Evolutionary conservation across 306 rosid genomes (phyloP).

Genomic region (Quercus glauca): DNA sequence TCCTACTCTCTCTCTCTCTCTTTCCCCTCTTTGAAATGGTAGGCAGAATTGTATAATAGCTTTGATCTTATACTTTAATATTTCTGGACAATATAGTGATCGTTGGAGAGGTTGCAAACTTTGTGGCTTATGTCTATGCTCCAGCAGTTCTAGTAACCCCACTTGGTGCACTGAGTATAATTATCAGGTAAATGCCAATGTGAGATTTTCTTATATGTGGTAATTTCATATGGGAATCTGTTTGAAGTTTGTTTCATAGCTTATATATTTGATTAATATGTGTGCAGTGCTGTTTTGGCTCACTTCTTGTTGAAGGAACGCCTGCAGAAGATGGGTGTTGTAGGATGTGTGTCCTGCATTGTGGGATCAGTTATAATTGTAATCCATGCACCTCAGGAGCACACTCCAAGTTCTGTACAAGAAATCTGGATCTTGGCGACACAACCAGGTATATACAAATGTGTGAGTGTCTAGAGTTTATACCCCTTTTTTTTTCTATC

Average conservation of each 20-base stretch:
- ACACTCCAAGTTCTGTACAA: slow-evolving; percentile 59
- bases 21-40: slow-evolving; percentile 3
- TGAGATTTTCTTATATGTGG: slow-evolving; percentile 3
- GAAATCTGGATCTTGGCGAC: slow-evolving; percentile 89
- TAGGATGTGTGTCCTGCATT: slow-evolving; percentile 85
- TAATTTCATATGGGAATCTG: slow-evolving; percentile 5
- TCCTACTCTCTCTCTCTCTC: not conserved
- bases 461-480: slow-evolving; percentile 14
- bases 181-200: slow-evolving; percentile 60
- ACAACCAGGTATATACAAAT: slow-evolving; percentile 53
- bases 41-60: not conserved
- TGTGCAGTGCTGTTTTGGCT: slow-evolving; percentile 79
- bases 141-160: slow-evolving; percentile 97
- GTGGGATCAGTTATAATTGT: slow-evolving; percentile 90
- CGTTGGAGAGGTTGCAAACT: slow-evolving; percentile 85
- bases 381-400: slow-evolving; percentile 95
- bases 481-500: not conserved
- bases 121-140: slow-evolving; percentile 90
- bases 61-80: slow-evolving; percentile 21
- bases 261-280: slow-evolving; percentile 22
- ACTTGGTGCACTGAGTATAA: slow-evolving; percentile 92
- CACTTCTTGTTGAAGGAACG: slow-evolving; percentile 83
- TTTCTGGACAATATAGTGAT: slow-evolving; percentile 58
- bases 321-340: slow-evolving; percentile 74
- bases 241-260: slow-evolving; percentile 10